Evolutionary conservation across 257 asterid genomes (phyloP), one percentile per base, ranked within the genome.

Genomic region (Sherardia arvensis): DNA sequence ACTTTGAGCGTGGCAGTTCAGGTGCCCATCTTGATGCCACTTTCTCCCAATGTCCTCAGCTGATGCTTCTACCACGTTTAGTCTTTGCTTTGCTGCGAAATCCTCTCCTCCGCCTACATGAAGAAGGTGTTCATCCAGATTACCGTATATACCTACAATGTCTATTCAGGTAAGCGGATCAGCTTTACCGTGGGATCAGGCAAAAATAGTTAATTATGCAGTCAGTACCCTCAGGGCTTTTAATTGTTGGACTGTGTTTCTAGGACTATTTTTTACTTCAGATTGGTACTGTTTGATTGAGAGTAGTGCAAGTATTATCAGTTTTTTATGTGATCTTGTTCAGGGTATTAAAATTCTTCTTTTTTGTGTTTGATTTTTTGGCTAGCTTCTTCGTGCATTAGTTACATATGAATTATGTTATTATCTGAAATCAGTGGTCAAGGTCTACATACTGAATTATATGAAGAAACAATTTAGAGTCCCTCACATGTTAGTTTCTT

Each of bases 51-150:
- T 93, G 97, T 73, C 94, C 97, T 66, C 97, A 87, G 79, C 90
- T 93, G 74, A 96, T 85, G 75, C 73, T 87, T 69, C 75, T 93
- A 61, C 95, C 97, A 58, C 96, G 99, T 74, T 75, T 93, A 68
- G 88, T 93, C 55, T 93, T 93, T 79, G 95, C 99, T 76, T 81
- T 93, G 83, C 73, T 93, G 72, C 74, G 97, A 51, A 89, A 81
- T 79, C 94, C 96, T 81, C 95, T 93, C 68, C 97, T 93, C 75
- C 95, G 97, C 68, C 83, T 93, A 67, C 99, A 93, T 47, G 99
- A 93, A 78, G 99, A 93, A 84, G 99, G 99, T 68, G 96, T 93
- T 76, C 99, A 93, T 83, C 99, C 99, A 1, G 99, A 93, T 72
- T 83, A 85, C 76, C 86, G 99, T 45, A 89, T 93, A 74, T 93